Conservation (phyloP, 371 early-diverging fungal genomes). For the Syncephalastrum sp. region DNA sequence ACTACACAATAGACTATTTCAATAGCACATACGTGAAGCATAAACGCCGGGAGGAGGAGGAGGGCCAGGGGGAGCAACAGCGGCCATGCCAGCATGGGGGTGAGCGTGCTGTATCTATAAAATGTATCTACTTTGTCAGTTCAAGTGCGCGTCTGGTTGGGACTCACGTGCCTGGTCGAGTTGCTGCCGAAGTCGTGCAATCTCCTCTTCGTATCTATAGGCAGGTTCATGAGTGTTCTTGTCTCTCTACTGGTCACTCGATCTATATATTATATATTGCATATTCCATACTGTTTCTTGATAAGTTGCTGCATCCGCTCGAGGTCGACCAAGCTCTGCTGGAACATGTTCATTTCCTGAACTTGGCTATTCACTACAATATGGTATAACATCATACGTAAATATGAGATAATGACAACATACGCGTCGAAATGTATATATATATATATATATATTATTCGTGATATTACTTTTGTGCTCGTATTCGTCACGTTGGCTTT, state of each 20-base stretch:
- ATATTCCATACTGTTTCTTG: slow-evolving; percentile 63
- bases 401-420: neutral
- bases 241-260: neutral
- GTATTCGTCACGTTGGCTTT: slow-evolving; percentile 83
- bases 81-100: too few relatives aligned
- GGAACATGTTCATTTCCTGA: slow-evolving; percentile 74
- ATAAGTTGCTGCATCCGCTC: slow-evolving; percentile 76
- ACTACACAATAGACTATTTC: neutral
- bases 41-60: too few relatives aligned
- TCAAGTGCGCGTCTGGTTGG: too few relatives aligned
- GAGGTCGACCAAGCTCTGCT: slow-evolving; percentile 77
- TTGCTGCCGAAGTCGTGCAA: slow-evolving; percentile 41
- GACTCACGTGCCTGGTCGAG: slow-evolving; percentile 33
- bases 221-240: neutral
- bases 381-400: neutral
- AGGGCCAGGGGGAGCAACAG: too few relatives aligned
- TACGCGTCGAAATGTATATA: slow-evolving; percentile 6
- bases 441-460: neutral
- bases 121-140: too few relatives aligned
- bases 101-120: neutral
- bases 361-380: slow-evolving; percentile 68
- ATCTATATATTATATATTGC: neutral
- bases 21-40: neutral
- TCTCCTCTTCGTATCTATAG: slow-evolving; percentile 52
- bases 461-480: slow-evolving; percentile 77